Evolutionary conservation across 345 rosid species (phyloP), one percentile per base, ranked within the genome.

Genomic region (Pelargonium nanum): DNA sequence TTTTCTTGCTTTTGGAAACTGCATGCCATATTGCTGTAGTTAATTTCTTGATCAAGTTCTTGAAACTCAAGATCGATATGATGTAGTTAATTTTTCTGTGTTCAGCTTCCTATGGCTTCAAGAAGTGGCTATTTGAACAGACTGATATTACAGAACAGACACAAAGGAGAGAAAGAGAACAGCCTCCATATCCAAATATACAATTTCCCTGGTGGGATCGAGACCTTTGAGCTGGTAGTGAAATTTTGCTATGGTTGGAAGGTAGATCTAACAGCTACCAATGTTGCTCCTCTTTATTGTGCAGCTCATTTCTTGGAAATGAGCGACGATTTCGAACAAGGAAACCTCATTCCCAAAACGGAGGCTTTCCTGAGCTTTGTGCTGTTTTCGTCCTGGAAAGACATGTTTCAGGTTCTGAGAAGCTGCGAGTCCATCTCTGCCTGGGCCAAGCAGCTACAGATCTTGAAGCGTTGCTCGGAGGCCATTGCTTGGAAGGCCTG

Each of bases 301-400:
- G 87, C 87, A 19, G 75, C 84, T 20, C 68, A 70, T 75, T 80
- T 80, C 77, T 62, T 82, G 65, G 85, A 82, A 73, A 82, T 82
- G 91, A 75, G 63, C 24, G 78, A 77, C 48, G 82, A 75, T 67
- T 59, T 77, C 68, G 69, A 58, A 40, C 58, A 66, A 59, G 77
- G 74, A 24, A 85, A 80, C 65, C 78, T 85, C 58, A 61, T 76
- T 54, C 66, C 75, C 28, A 74, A 70, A 60, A 57, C 85, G 9
- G 81, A 77, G 21, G 66, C 77, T 17, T 80, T 80, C 28, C 55
- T 80, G 0, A 71, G 64, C 23, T 78, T 65, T 55, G 26, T 77
- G 21, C 30, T 82, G 8, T 58, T 78, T 9, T 68, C 78, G n/a
- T 80, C 85, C 2, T 79, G 83, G 84, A 74, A 79, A 57, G 83